Conservation (phyloP, 1,284 basidiomycete genomes). For the Fomitopsis palustris region DNA sequence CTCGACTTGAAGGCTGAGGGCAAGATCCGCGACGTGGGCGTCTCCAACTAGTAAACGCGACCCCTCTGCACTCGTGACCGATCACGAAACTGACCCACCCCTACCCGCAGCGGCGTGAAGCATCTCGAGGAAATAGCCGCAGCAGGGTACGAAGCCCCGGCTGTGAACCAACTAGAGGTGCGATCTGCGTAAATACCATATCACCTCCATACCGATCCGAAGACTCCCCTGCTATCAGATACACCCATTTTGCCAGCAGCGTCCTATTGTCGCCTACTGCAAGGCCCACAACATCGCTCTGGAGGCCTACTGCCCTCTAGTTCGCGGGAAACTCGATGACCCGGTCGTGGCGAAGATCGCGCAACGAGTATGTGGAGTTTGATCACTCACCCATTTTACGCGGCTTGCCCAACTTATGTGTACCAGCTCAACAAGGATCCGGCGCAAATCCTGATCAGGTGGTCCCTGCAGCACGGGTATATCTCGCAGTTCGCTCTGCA, state of each 20-base stretch:
- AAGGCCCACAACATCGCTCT: conserved; percentile 61
- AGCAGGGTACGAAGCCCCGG: conserved; percentile 59
- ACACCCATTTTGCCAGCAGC: conserved; percentile 83
- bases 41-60: conserved; percentile 55
- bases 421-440: conserved; percentile 42
- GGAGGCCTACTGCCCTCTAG: conserved; percentile 62
- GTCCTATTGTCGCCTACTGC: conserved; percentile 78
- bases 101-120: conserved; percentile 34
- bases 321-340: conserved; percentile 40
- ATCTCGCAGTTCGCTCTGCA: not conserved
- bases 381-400: not conserved
- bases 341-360: conserved; percentile 39
- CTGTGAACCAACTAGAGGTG: conserved; percentile 84
- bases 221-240: conserved; percentile 38
- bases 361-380: conserved; percentile 32
- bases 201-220: not conserved
- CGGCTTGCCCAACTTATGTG: not conserved
- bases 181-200: not conserved
- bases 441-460: conserved; percentile 64
- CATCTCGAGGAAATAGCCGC: conserved; percentile 75
- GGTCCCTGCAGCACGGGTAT: conserved; percentile 58
- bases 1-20: conserved; percentile 45
- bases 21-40: conserved; percentile 52
- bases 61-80: conserved; percentile 25
- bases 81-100: conserved; percentile 30